Evolutionary conservation across 2,329 filamentous ascomycete species (phyloP), one percentile per base, ranked within the genome.

Genomic region (Fusarium sp.): DNA sequence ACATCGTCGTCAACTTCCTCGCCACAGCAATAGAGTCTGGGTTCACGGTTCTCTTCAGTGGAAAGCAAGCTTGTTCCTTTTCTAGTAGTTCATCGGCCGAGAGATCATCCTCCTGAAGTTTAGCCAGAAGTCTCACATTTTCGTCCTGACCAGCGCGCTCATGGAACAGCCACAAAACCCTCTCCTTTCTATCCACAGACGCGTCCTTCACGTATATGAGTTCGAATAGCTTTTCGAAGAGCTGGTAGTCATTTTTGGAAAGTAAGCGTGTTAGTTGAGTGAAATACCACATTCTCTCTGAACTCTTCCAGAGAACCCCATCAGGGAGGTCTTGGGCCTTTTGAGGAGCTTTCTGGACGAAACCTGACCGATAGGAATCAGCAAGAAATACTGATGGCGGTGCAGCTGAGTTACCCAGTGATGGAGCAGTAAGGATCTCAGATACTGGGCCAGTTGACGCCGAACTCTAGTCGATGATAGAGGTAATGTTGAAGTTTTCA

Each of bases 21-120:
- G 26, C 45, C 14, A 48, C 26, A 22, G 45, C 4, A 48, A 48
- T 30, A 4, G 15, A 28, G 6, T 48, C 26, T 11, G 26, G 4
- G 20, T 48, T 48, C 0, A 15, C 11, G 0, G 4, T 48, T 30
- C 26, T 30, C 8, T 28, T 30, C 0, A 20, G 45, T 0, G 26
- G 12, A 3, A 48, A 48, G 20, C 5, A 48, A 22, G 45, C 45
- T 30, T 6, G 26, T 0, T 48, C 45, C 13, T 0, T 22, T 13
- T 48, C 11, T 0, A 0, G 13, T 15, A 48, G 15, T 1, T 48
- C 45, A 3, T 30, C 20, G 8, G 8, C 13, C 8, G 45, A 28
- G 13, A 48, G 45, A 26, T 48, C 45, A 11, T 30, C 26, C 13
- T 17, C 15, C 26, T 48, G 26, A 14, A 48, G 45, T 11, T 30